phyloP scores from a whole-genome alignment of 495 filamentous ascomycete species.

The Annulohypoxylon stygium region DNA sequence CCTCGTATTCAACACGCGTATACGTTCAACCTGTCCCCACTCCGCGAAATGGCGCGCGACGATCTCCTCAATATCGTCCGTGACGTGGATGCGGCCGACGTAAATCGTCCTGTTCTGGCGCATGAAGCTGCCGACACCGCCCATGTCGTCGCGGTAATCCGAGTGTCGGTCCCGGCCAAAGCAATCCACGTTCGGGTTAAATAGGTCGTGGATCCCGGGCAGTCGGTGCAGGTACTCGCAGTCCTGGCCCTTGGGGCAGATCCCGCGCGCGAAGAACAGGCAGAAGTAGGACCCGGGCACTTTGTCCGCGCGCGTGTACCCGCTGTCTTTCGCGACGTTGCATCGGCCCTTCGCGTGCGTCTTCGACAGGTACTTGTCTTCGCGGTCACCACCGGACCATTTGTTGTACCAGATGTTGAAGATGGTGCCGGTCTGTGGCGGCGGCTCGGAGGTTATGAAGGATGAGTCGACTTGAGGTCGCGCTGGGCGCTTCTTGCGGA shows the following conservation, averaged over 20 bases:
- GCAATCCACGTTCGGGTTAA: slow-evolving; percentile 90
- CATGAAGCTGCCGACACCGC: slow-evolving; percentile 90
- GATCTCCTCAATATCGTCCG: slow-evolving; percentile 98
- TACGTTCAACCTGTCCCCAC: slow-evolving; percentile 92
- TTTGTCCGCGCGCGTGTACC: slow-evolving; percentile 90
- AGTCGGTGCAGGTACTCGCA: slow-evolving; percentile 96
- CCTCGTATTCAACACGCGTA: slow-evolving; percentile 87
- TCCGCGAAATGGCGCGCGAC: slow-evolving; percentile 93
- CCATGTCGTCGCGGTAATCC: slow-evolving; percentile 97
- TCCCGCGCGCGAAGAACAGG: slow-evolving; percentile 85
- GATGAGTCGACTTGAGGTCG: slow-evolving; percentile 83
- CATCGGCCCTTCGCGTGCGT: slow-evolving; percentile 78
- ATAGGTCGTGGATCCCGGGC: slow-evolving; percentile 84
- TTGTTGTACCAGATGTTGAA: slow-evolving; percentile 99
- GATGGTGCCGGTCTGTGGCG: slow-evolving; percentile 89
- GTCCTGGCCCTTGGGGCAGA: slow-evolving; percentile 87
- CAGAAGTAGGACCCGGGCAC: slow-evolving; percentile 85
- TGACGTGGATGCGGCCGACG: slow-evolving; percentile 91
- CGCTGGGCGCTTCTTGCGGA: slow-evolving; percentile 76
- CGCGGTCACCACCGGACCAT: slow-evolving; percentile 93
- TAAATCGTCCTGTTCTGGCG: slow-evolving; percentile 94
- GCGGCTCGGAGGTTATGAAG: slow-evolving; percentile 79
- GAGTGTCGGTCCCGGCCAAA: slow-evolving; percentile 90
- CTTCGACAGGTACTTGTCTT: slow-evolving; percentile 88
- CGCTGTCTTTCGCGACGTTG: slow-evolving; percentile 82